Base-by-base conservation (phyloP, 1,139 yeast species). In the Yamadazyma blattariae region DNA sequence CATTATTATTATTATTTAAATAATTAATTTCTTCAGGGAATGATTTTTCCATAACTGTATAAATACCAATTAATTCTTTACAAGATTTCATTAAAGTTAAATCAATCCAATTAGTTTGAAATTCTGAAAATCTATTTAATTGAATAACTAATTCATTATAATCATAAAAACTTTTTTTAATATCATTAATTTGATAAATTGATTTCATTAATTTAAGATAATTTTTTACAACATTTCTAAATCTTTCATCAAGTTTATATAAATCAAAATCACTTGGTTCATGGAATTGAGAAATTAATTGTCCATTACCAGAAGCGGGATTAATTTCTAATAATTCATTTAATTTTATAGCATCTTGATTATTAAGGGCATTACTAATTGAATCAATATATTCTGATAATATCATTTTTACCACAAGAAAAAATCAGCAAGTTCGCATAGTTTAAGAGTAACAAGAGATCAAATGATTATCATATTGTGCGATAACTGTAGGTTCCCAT, bases 71-170 rank as follows among this genome's bases (percentile, higher is more conserved):
- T 42, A 85, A 63, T 50, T 82, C 87, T 26, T 68, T 67, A 22
- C 83, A 71, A 6, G 77, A 66, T 13, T 64, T 60, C 52, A 74
- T 74, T 41, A 87, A 55, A 2, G 84, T 79, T 1, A 67, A 68
- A 34, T 83, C 69, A 21, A 85, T 71, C 95, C 95, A 87, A 40
- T 68, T 71, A 15, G 77, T 72, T 45, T 79, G 79, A 10, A 64
- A 54, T 40, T 79, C 88, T 0, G 88, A 83, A 20, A 77, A 76
- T 34, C 88, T 63, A 41, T 80, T 79, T 37, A 81, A 50, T 13
- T 65, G 52, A 37, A 61, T 63, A 29, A 79, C 65, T 53, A 79
- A 51, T 18, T 64, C 69, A 33, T 69, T 62, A 34, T 68, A 57
- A 32, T 57, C 55, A 10, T 51, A 52, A 43, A 79, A 77, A 9